Conservation (phyloP, 495 filamentous ascomycete genomes). For the Venustampulla echinocandica region DNA sequence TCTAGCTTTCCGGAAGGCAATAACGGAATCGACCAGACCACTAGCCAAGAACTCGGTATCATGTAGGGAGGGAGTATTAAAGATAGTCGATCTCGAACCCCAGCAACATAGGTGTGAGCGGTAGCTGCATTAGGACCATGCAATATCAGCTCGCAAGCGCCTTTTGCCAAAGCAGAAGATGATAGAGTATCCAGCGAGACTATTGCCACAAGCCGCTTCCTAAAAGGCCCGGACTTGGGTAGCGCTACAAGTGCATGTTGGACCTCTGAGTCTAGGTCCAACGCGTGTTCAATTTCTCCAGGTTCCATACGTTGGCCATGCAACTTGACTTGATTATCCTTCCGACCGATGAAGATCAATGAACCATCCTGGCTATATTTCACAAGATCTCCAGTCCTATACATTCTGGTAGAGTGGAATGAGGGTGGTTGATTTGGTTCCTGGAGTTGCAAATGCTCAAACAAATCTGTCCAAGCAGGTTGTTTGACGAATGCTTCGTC, state of each 20-base stretch:
- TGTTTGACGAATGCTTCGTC: slow-evolving; percentile 22
- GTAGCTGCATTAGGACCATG: neutral
- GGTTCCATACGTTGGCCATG: slow-evolving; percentile 25
- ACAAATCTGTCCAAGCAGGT: slow-evolving; percentile 2
- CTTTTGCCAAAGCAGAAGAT: neutral
- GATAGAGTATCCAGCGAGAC: slow-evolving; percentile 7
- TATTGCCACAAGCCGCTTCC: neutral
- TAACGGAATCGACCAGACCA: slow-evolving; percentile 4
- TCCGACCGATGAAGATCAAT: slow-evolving; percentile 28
- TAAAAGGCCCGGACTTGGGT: slow-evolving; percentile 19
- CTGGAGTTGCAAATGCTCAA: slow-evolving; percentile 8
- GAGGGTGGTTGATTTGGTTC: no score
- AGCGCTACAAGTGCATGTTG: slow-evolving; percentile 28
- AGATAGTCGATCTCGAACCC: neutral
- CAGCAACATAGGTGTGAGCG: neutral
- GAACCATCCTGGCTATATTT: slow-evolving; percentile 29
- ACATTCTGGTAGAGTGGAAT: no score
- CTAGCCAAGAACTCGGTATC: slow-evolving; percentile 17
- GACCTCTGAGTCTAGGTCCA: slow-evolving; percentile 32
- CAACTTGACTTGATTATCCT: slow-evolving; percentile 26
- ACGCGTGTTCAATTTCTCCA: slow-evolving; percentile 35
- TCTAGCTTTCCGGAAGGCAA: slow-evolving; percentile 8
- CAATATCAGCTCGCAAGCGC: neutral
- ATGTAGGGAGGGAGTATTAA: slow-evolving; percentile 20
- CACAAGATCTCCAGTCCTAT: slow-evolving; percentile 37